Conservation (phyloP, 768 basidiomycete species). For the Albatrellus ellisii region DNA sequence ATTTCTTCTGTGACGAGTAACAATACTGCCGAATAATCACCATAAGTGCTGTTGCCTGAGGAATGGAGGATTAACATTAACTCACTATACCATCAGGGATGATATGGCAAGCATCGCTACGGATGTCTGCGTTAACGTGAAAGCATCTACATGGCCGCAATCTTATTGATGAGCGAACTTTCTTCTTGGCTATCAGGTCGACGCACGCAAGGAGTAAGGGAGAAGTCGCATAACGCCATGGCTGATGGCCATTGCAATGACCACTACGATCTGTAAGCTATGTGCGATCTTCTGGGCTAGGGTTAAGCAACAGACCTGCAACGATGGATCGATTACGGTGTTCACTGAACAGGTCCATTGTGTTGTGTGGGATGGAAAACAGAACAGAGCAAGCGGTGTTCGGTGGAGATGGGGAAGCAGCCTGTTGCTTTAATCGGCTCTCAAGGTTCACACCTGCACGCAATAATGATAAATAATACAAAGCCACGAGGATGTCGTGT, state of each 20-base stretch:
- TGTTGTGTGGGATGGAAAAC: background rate
- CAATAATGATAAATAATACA: too few species aligned
- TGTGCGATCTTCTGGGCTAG: too few species aligned
- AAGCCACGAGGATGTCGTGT: too few species aligned
- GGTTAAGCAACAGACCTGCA: constrained; percentile 9
- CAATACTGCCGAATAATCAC: constrained; percentile 29
- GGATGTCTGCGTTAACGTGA: constrained; percentile 42
- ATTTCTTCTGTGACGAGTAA: constrained; percentile 51
- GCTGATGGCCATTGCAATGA: background rate
- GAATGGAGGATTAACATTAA: constrained; percentile 6
- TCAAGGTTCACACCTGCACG: too few species aligned
- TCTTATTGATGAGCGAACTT: background rate
- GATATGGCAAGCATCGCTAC: constrained; percentile 57
- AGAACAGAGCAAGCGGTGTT: constrained; percentile 2
- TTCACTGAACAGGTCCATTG: constrained; percentile 9
- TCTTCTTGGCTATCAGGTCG: background rate
- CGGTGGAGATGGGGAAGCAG: background rate
- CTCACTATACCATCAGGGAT: constrained; percentile 55
- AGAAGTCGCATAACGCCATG: constrained; percentile 3
- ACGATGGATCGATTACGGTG: constrained; percentile 13
- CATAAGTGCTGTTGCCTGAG: background rate
- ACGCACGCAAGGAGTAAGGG: constrained; percentile 1
- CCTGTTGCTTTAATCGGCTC: too few species aligned
- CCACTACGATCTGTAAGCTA: background rate
- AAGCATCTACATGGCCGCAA: constrained; percentile 16